Evolutionary conservation across 1,139 yeast genomes (phyloP), one percentile per base, ranked within the genome.

Genomic region (Petasospora rhodanensis): DNA sequence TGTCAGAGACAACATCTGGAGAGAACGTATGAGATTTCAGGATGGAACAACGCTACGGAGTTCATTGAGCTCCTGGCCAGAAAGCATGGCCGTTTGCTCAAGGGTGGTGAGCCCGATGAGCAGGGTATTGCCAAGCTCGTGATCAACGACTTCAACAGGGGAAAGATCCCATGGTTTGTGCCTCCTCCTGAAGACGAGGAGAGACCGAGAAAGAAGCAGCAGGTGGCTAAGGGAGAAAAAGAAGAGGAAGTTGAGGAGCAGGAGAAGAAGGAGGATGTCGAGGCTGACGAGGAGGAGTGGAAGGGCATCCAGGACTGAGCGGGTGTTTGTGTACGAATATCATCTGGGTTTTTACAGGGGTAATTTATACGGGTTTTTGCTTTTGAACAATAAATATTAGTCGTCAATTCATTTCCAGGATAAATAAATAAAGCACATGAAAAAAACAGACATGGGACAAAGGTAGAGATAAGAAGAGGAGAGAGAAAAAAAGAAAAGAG

Each of bases 41-140:
- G 97, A 7, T 91, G 98, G 98, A 68, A 70, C 29, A 78, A 86
- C 43, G 69, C 95, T 38, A 68, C 76, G 5, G 95, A 87, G 52
- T 91, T 91, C 54, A 72, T 91, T 43, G 96, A 89, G 59, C 64
- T 86, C 52, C 68, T 91, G 50, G 98, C 98, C 2, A 77, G 95
- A 58, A 91, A 89, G 60, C 84, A 77, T 36, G 98, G 98, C 43
- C 77, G 95, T 58, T 70, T 91, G 47, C 66, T 91, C 51, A 91
- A 91, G 62, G 98, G 98, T 41, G 98, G 97, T 47, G 98, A 91
- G 62, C 95, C 97, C 2, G 97, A 91, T 61, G 96, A 89, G 62
- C 70, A 80, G 46, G 94, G 96, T 50, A 89, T 91, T 38, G 79
- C 98, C 32, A 91, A 87, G 59, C 81, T 82, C 55, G 80, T 91